Percentiles rank a stretch among this genome's conserved stretches.
Conservation (phyloP, 106 monocot genomes). For the Hemerocallis citrina region DNA sequence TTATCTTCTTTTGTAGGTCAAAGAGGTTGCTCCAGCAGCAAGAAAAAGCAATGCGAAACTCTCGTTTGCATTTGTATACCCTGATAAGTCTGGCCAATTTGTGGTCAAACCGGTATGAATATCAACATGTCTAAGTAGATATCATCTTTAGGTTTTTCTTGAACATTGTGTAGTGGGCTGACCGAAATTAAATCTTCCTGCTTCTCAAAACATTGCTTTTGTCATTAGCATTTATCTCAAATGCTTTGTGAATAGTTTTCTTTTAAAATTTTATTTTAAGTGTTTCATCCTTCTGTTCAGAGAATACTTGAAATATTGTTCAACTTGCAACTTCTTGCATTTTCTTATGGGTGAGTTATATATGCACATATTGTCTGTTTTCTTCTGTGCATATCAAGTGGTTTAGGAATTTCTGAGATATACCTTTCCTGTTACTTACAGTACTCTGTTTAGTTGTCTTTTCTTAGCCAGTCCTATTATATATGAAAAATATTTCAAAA, state of each 20-base stretch:
- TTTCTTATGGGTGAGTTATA: no score
- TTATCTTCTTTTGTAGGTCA: constrained; percentile 49
- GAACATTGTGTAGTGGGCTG: background rate
- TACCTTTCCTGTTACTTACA: no score
- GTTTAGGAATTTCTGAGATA: no score
- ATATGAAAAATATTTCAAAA: no score
- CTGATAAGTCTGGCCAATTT: constrained; percentile 87
- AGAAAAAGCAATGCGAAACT: constrained; percentile 85
- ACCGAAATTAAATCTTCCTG: background rate
- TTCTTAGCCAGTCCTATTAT: no score
- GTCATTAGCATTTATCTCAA: background rate
- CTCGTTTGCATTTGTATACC: constrained; percentile 97
- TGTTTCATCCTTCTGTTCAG: background rate
- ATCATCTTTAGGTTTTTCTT: background rate
- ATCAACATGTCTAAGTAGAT: background rate
- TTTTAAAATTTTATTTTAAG: background rate
- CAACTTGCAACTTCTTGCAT: background rate
- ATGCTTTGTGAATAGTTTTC: background rate
- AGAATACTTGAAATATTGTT: background rate
- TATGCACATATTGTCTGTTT: no score
- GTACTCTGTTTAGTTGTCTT: no score
- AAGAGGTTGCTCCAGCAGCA: constrained; percentile 90
- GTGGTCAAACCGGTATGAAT: constrained; percentile 65
- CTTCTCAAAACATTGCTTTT: background rate
- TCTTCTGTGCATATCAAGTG: no score